Evolutionary conservation across 139 green algal genomes (phyloP), one percentile per base, ranked within the genome.

Genomic region (Tetraselmis chui): DNA sequence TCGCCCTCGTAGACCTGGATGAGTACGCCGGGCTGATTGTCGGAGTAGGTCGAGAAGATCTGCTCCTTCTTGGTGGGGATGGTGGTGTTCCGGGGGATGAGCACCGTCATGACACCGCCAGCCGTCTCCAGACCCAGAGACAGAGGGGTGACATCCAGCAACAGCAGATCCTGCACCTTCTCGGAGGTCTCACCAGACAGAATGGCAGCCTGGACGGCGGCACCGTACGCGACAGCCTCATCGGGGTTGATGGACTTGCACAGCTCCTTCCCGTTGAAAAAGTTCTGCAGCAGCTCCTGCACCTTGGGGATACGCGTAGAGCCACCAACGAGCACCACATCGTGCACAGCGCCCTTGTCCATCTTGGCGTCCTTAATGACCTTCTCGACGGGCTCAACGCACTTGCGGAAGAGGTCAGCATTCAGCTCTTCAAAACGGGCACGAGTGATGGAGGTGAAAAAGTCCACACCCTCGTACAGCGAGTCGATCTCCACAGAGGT

Each of bases 1-100:
- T 99, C 96, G 75, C 95, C 93, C 90, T 98, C 93, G 76, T 84
- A 89, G 79, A 93, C 92, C 91, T 99, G 95, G 83, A 97, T 97
- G 31, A 98, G 92, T 87, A 99, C 96, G 28, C 92, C 96, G 0
- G 97, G 95, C 94, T 99, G 97, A 92, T 99, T 99, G 91, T 99
- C 96, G 18, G 90, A 90, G 90, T 98, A 99, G 31, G 97, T 99
- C 31, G 92, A 97, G 93, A 99, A 99, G 23, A 98, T 89, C 92
- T 99, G 95, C 92, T 99, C 97, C 92, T 99, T 99, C 94, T 99
- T 99, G 80, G 94, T 98, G 78, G 97, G 97, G 77, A 99, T 94
- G 79, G 97, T 99, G 77, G 97, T 99, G 92, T 99, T 99, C 74
- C 97, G 92, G 1, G 89, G 87, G 83, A 99, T 99, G 28, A 99